Evolutionary conservation across 2,329 filamentous ascomycete species (phyloP).

Genomic region (Pseudopyrenochaeta lycopersici): DNA sequence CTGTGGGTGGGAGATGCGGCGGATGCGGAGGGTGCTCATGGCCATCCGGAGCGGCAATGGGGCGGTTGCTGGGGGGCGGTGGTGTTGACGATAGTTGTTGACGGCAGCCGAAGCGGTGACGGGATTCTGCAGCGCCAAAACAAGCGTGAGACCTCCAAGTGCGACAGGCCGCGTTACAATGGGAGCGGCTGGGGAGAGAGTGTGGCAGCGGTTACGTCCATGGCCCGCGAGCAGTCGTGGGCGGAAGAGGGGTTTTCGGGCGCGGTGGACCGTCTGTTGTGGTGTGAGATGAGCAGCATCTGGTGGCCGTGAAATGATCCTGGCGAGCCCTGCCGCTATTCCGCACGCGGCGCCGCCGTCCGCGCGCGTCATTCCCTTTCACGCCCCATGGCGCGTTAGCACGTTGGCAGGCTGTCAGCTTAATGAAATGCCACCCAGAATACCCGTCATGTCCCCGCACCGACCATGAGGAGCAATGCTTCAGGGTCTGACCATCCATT

Average conservation of each 20-base stretch:
- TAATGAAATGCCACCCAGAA: constrained; percentile 4
- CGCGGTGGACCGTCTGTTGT: constrained; percentile 23
- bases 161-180: constrained; percentile 19
- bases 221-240: constrained; percentile 23
- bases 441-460: constrained; percentile 25
- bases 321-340: constrained; percentile 15
- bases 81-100: constrained; percentile 34
- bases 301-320: constrained; percentile 23
- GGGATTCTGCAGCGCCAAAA: constrained; percentile 20
- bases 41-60: constrained; percentile 35
- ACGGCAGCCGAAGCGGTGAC: constrained; percentile 7
- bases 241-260: constrained; percentile 19
- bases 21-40: constrained; percentile 36
- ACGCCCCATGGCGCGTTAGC: constrained; percentile 15
- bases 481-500: constrained; percentile 22
- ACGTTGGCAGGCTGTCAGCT: constrained; percentile 15
- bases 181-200: constrained; percentile 14
- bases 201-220: constrained; percentile 20
- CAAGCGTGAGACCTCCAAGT: constrained; percentile 14
- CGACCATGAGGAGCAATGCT: constrained; percentile 33
- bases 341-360: constrained; percentile 18
- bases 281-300: constrained; percentile 25
- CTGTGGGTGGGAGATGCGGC: constrained; percentile 21
- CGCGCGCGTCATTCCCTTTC: constrained; percentile 30
- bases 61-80: constrained; percentile 35